Evolutionary conservation across 345 rosid genomes (phyloP).

Genomic region (Triadica sebifera): DNA sequence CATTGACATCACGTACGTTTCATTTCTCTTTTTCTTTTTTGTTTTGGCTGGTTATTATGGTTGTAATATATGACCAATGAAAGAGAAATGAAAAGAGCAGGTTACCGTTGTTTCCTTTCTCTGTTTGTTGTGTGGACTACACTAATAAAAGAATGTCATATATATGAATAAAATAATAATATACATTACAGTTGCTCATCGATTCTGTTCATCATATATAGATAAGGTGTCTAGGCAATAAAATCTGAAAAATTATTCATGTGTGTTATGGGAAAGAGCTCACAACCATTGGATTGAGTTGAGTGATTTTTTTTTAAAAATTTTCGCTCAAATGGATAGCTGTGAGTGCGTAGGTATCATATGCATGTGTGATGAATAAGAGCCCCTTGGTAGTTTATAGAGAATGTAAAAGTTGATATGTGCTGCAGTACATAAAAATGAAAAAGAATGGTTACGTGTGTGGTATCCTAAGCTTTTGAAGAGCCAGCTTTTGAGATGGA

Average conservation of each 20-base stretch:
- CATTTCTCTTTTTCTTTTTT: conserved; percentile 6
- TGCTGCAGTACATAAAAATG: background rate
- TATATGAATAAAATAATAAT: too few relatives aligned
- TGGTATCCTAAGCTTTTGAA: conserved; percentile 37
- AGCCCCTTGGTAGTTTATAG: too few relatives aligned
- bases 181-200: too few relatives aligned
- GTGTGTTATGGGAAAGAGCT: too few relatives aligned
- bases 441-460: conserved; percentile 32
- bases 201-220: too few relatives aligned
- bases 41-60: background rate
- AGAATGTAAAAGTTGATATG: conserved; percentile 10
- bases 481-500: conserved; percentile 20
- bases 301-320: background rate
- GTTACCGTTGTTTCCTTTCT: conserved; percentile 19
- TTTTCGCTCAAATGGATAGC: background rate
- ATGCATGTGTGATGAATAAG: background rate
- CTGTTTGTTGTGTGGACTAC: background rate
- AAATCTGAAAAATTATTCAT: too few relatives aligned
- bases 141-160: too few relatives aligned
- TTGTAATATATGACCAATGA: background rate
- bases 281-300: background rate
- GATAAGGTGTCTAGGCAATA: too few relatives aligned
- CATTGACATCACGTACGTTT: background rate
- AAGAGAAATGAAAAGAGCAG: background rate
- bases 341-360: background rate